Evolutionary conservation across 2,329 filamentous ascomycete genomes (phyloP).

Genomic region (Microcyclospora tardicrescens): DNA sequence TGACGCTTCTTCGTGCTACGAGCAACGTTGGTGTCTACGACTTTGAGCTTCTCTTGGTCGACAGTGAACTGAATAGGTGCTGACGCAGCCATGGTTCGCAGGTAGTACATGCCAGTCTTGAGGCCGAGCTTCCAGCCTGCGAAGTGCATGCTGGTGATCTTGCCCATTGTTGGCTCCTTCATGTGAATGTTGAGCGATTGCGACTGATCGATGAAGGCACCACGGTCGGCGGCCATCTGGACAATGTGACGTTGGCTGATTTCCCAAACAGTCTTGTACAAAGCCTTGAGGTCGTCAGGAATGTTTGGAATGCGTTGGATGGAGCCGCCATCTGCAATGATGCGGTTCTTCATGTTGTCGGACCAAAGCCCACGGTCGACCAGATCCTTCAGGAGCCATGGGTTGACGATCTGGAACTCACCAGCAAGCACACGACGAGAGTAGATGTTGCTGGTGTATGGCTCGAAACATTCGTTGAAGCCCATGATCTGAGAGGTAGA

Average conservation of each 20-base stretch:
- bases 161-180: constrained; percentile 98
- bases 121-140: constrained; percentile 97
- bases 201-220: constrained; percentile 97
- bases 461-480: constrained; percentile 99
- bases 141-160: constrained; percentile 99
- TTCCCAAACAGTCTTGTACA: constrained; percentile 99
- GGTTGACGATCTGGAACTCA: constrained; percentile 99
- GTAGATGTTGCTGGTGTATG: constrained; percentile 99
- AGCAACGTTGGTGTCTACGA: constrained; percentile 67
- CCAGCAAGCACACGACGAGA: constrained; percentile 93
- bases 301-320: constrained; percentile 97
- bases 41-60: constrained; percentile 86
- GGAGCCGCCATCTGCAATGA: constrained; percentile 92
- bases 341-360: constrained; percentile 99
- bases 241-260: constrained; percentile 92
- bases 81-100: constrained; percentile 91
- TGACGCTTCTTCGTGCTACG: constrained; percentile 59
- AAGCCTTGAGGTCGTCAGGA: constrained; percentile 81
- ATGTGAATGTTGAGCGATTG: constrained; percentile 99
- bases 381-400: constrained; percentile 94
- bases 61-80: constrained; percentile 98
- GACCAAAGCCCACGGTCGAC: constrained; percentile 98
- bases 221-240: constrained; percentile 96
- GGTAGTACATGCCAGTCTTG: constrained; percentile 99
- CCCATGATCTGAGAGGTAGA: constrained; percentile 95